These are phyloP conservation scores for Silene vulgaris DNA, from an alignment of 179 eudicot species.

Conservation along the genomic window DNA sequence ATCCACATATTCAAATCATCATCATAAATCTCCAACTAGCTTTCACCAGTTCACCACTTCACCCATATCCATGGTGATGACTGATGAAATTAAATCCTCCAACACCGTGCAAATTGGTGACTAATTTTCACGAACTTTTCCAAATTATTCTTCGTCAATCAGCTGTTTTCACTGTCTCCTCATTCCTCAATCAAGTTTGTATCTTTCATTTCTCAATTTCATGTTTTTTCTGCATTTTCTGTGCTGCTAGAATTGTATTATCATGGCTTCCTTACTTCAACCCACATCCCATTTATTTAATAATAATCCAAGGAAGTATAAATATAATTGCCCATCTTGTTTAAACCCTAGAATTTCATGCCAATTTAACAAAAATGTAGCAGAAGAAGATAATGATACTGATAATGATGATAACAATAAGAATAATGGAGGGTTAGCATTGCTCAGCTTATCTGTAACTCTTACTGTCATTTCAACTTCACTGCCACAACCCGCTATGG, in stretches of 20 bases:
- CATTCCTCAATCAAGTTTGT: constrained; percentile 26
- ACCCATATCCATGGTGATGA: no score
- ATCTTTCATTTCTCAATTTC: constrained; percentile 15
- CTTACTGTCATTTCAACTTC: constrained; percentile 64
- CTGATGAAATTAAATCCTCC: neutral
- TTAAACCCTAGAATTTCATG: constrained; percentile 35
- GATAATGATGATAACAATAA: constrained; percentile 29
- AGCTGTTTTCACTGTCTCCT: neutral
- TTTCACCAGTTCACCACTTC: no score
- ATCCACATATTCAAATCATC: no score
- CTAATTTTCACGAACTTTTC: neutral
- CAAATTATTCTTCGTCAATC: constrained; percentile 9
- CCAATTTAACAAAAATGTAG: constrained; percentile 20
- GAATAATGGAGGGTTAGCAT: constrained; percentile 25
- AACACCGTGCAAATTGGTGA: constrained; percentile 4
- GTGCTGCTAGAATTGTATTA: constrained; percentile 3
- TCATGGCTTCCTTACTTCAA: constrained; percentile 46
- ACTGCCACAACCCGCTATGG: constrained; percentile 49
- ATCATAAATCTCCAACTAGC: no score
- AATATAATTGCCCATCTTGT: constrained; percentile 21
- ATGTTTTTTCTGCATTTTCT: constrained; percentile 6
- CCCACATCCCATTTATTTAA: constrained; percentile 28
- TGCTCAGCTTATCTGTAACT: constrained; percentile 57
- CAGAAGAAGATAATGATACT: neutral
- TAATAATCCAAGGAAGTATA: constrained; percentile 25